phyloP scores from a whole-genome alignment of 306 rosid species.

The Abrus precatorius region DNA sequence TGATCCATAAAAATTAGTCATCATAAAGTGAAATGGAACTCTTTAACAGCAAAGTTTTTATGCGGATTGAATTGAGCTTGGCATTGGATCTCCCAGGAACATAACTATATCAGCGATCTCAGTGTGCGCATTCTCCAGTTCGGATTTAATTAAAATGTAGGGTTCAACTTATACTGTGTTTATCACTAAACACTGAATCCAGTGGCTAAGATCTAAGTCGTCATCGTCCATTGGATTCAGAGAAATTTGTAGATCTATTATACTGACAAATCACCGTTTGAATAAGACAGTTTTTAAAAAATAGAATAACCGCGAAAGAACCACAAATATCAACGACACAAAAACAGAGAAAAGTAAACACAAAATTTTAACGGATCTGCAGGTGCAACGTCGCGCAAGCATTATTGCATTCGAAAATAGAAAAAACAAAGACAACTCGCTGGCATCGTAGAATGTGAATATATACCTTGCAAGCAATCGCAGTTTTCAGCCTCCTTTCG shows the following conservation, averaged over 20 bases:
- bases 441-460: not conserved
- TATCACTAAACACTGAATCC: not conserved
- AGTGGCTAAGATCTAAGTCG: not conserved
- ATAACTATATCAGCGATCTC: not conserved
- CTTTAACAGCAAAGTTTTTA: not conserved
- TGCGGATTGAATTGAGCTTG: not conserved
- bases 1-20: not conserved
- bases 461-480: conserved; percentile 88
- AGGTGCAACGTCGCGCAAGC: not conserved
- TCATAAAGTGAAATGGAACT: not conserved
- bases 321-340: not conserved
- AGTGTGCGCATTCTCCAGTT: not conserved
- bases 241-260: not conserved
- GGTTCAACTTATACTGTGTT: not conserved
- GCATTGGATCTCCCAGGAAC: not conserved
- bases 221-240: not conserved
- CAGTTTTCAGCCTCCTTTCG: conserved; percentile 96
- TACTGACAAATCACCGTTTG: not conserved
- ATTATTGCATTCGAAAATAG: not conserved
- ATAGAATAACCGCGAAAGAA: not conserved
- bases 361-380: conserved; percentile 18
- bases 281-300: not conserved
- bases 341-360: not conserved
- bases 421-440: not conserved
- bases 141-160: not conserved